Evolutionary conservation across 73 alveolate species (phyloP).

Genomic region (Stentor coeruleus): DNA sequence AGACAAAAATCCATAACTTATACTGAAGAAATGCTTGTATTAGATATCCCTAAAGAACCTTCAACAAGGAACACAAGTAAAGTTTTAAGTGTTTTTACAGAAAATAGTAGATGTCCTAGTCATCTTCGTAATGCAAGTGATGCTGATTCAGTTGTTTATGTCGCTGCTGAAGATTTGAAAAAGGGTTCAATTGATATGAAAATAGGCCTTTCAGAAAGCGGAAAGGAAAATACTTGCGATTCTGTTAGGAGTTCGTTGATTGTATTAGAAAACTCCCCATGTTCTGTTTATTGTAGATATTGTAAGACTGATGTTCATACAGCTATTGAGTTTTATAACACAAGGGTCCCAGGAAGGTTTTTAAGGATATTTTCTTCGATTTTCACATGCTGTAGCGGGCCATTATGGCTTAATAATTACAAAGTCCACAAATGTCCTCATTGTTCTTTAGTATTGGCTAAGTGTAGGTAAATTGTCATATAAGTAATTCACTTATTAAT

Average conservation of each 20-base stretch:
- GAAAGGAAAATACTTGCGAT: too few species aligned
- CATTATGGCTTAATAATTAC: neutral
- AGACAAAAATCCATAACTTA: neutral
- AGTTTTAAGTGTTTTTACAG: neutral
- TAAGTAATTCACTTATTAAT: too few species aligned
- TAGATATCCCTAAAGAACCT: neutral
- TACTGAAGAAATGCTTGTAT: neutral
- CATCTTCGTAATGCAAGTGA: too few species aligned
- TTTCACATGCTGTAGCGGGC: neutral
- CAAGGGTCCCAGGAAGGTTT: neutral
- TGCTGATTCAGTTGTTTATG: too few species aligned
- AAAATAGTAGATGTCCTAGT: neutral
- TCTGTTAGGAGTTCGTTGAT: neutral
- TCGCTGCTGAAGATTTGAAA: too few species aligned
- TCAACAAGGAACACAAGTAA: slow-evolving; percentile 4
- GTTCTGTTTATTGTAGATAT: neutral
- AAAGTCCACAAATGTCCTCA: slow-evolving; percentile 3
- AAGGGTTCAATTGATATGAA: too few species aligned
- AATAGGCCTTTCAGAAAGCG: too few species aligned
- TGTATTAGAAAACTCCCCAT: neutral
- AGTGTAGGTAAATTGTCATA: slow-evolving; percentile 5
- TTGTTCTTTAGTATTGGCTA: neutral
- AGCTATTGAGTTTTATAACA: neutral
- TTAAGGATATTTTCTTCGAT: neutral
- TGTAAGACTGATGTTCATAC: neutral